Percentiles rank a stretch among this genome's conserved stretches.
These are phyloP conservation scores for Cercospora zeae-maydis DNA, from an alignment of 2,329 filamentous ascomycete genomes.

Conservation along the genomic window DNA sequence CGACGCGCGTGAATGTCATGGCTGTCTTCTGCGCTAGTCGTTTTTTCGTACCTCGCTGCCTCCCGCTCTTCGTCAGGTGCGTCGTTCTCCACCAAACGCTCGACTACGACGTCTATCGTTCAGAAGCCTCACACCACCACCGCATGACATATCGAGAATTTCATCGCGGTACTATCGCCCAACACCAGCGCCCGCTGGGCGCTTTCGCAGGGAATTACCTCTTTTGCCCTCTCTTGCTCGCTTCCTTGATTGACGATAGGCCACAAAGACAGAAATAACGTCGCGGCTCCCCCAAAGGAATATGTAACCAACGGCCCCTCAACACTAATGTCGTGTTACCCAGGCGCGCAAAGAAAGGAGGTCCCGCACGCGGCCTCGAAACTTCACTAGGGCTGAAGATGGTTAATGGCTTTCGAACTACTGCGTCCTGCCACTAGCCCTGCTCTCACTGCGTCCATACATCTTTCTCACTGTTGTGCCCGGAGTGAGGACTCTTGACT, in stretches of 20 bases:
- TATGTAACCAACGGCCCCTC: neutral
- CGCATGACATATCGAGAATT: neutral
- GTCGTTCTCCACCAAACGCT: neutral
- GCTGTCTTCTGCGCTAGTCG: neutral
- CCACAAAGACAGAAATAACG: neutral
- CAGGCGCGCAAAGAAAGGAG: conserved; percentile 1
- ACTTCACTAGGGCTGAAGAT: conserved; percentile 8
- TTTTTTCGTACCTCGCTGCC: neutral
- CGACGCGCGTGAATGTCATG: neutral
- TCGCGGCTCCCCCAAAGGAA: neutral
- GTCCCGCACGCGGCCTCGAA: neutral
- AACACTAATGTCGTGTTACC: conserved; percentile 7
- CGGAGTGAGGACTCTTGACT: neutral
- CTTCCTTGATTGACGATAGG: neutral
- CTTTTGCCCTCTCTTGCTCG: neutral
- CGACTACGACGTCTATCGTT: neutral
- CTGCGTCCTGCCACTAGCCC: conserved; percentile 9
- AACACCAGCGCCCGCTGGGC: neutral
- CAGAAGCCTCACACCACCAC: neutral
- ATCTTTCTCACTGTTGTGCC: neutral
- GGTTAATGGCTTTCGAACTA: conserved; percentile 7
- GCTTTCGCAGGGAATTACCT: neutral
- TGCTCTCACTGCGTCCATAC: conserved; percentile 1
- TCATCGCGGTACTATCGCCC: neutral
- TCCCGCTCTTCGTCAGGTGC: neutral